phyloP scores from a whole-genome alignment of 257 asterid genomes.

The Penstemon barbatus region DNA sequence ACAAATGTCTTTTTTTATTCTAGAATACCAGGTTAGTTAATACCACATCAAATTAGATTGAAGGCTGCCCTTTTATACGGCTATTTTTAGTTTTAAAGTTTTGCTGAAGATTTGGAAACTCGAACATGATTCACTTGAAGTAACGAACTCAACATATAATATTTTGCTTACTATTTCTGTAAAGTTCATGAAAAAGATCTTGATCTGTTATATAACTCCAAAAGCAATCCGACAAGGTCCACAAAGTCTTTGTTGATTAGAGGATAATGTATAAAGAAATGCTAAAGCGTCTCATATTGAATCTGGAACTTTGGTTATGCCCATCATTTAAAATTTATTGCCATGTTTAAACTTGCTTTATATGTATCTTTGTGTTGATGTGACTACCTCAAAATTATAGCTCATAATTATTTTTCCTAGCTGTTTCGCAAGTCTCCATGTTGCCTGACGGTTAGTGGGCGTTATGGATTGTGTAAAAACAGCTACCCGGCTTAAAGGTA shows the following conservation, averaged over 20 bases:
- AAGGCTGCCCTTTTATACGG: no score
- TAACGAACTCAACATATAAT: neutral
- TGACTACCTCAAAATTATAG: conserved; percentile 16
- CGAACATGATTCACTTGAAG: no score
- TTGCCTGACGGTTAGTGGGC: conserved; percentile 69
- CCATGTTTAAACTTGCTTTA: conserved; percentile 18
- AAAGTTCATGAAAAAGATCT: neutral
- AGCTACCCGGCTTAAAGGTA: conserved; percentile 60
- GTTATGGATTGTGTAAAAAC: conserved; percentile 63
- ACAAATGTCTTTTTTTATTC: no score
- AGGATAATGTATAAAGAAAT: neutral
- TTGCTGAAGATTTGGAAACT: no score
- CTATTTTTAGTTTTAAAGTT: no score
- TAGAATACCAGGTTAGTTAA: no score
- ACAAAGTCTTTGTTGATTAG: no score
- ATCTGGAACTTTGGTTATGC: no score
- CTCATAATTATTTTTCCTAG: conserved; percentile 20
- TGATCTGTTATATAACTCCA: no score
- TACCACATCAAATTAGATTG: no score
- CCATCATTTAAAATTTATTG: neutral
- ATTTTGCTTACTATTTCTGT: neutral
- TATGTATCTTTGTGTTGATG: conserved; percentile 28
- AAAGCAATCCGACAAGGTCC: no score
- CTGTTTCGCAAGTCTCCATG: conserved; percentile 53
- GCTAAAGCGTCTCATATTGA: neutral